Evolutionary conservation across 2,329 filamentous ascomycete species (phyloP).

Genomic region (Fusarium proliferatum): DNA sequence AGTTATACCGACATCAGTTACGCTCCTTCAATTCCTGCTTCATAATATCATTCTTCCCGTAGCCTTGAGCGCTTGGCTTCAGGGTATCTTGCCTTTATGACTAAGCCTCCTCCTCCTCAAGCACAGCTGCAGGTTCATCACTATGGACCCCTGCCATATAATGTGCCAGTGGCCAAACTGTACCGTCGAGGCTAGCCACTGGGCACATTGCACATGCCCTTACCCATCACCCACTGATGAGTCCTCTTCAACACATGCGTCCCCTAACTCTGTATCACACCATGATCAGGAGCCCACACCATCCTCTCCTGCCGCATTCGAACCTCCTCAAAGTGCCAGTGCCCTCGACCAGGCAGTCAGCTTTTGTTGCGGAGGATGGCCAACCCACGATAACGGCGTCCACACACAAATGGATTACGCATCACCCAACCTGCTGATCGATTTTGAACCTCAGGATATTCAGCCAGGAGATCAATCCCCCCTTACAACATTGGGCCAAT

Average conservation of each 20-base stretch:
- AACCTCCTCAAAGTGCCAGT: neutral
- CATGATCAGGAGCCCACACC: neutral
- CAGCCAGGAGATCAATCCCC: neutral
- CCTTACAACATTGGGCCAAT: neutral
- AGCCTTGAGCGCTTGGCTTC: neutral
- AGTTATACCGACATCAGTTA: neutral
- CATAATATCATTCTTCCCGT: no score
- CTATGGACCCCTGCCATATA: neutral
- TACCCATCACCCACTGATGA: neutral
- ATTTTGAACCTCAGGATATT: neutral
- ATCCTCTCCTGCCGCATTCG: neutral
- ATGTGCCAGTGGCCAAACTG: neutral
- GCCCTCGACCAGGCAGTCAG: neutral
- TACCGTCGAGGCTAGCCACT: neutral
- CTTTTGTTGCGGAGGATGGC: neutral
- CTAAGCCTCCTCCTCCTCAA: no score
- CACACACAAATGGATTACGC: neutral
- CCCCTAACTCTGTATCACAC: neutral
- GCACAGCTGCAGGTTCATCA: neutral
- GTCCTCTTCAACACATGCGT: neutral
- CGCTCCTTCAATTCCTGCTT: neutral
- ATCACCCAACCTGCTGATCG: neutral
- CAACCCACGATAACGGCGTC: neutral
- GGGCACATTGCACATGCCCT: neutral
- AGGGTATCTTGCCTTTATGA: neutral